phyloP scores from a whole-genome alignment of 1,139 yeast species.

The Ogataea hybrid region DNA sequence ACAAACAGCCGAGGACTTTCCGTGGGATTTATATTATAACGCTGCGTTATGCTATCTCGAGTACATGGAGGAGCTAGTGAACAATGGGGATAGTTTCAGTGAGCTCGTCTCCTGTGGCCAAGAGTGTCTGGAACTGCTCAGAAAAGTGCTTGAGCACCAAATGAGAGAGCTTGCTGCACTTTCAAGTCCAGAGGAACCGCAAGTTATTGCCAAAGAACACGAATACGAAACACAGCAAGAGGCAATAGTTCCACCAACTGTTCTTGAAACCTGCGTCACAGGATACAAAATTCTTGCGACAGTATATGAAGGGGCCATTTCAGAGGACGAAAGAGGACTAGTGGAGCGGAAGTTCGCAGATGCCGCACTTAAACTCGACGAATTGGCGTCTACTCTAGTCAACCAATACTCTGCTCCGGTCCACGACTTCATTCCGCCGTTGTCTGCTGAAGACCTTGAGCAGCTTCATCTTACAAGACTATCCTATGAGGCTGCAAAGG shows the following conservation, averaged over 20 bases:
- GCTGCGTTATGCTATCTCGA: constrained; percentile 48
- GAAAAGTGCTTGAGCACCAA: constrained; percentile 17
- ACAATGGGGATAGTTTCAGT: constrained; percentile 25
- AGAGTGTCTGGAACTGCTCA: constrained; percentile 7
- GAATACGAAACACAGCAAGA: constrained; percentile 15
- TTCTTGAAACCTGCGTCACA: constrained; percentile 35
- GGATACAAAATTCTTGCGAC: constrained; percentile 33
- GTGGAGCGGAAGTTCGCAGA: constrained; percentile 7
- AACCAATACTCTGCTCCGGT: constrained; percentile 25
- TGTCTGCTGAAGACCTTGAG: constrained; percentile 28
- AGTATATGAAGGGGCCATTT: constrained; percentile 29
- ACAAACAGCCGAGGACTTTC: constrained; percentile 21
- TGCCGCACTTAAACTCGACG: constrained; percentile 19
- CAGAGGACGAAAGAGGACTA: constrained; percentile 5
- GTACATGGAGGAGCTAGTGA: constrained; percentile 38
- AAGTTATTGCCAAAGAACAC: not conserved
- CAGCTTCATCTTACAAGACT: constrained; percentile 31
- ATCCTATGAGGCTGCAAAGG: constrained; percentile 32
- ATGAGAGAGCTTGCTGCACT: constrained; percentile 10
- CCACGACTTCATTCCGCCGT: constrained; percentile 29
- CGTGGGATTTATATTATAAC: constrained; percentile 46
- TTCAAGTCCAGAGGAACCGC: not conserved
- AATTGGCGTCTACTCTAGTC: constrained; percentile 10
- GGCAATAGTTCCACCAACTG: constrained; percentile 24
- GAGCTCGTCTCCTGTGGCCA: constrained; percentile 14